Base-by-base conservation (phyloP, 371 early-diverging fungal genomes). In the Globomyces sp. region DNA sequence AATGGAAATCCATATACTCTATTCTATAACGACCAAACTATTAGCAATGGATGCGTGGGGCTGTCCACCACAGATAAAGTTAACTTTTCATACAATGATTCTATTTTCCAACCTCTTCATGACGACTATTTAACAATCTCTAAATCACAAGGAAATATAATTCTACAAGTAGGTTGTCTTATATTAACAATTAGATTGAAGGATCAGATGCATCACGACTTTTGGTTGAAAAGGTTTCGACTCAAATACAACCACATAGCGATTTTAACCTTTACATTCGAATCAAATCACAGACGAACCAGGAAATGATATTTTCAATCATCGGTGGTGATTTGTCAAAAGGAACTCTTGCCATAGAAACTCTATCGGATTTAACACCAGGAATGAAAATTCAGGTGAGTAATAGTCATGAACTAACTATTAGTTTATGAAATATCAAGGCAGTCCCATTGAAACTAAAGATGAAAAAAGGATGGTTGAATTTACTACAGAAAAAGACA, bases 321-420 rank as follows among this genome's bases (percentile, higher is more conserved):
- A 4, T 58, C 2, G 58, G 58, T 43, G 58, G 58, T 44, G 58
- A 58, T 24, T 8, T 58, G 3, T 39, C 58, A 9, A 58, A 58
- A 58, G 58, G 58, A 4, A 58, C 40, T 43, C 24, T 58, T 44
- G 58, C 58, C n/a, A 41, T 58, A 0, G 58, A 58, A 5, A 58
- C 58, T 3, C 5, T 44, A 24, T 39, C 44, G 58, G 58, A 58
- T 58, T 24, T 58, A 45, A 41, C 41, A 45, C 58, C 58, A 9
- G 13, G 41, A 8, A 58, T 34, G 4, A 41, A 2, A 4, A 43
- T 41, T 13, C 58, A 58, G 58, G 24, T 24, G 24, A 24, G 24
- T 24, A 24, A 24, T 24, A 24, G 24, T 24, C 24, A 24, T 24
- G 24, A 24, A 24, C 24, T 24, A 24, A 24, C 24, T 24, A 24